Percentiles rank a stretch among this genome's conserved stretches.
Conservation (phyloP, 2,329 filamentous ascomycete species). For the Clonostachys sp. region DNA sequence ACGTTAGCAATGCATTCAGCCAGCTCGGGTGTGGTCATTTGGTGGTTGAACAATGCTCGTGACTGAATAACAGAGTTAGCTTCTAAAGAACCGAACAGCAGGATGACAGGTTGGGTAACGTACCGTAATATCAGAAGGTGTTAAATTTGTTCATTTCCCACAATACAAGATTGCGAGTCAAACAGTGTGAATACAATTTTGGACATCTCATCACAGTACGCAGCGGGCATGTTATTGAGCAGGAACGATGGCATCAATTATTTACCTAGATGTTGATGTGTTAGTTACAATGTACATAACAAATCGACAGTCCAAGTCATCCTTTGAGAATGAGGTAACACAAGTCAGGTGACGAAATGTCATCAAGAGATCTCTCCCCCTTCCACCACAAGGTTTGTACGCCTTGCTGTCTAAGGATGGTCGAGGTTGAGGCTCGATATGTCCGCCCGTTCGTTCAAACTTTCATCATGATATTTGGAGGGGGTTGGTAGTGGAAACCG, state of each 20-base stretch:
- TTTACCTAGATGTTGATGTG: no score
- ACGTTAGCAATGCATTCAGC: no score
- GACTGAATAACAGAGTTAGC: no score
- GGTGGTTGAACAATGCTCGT: no score
- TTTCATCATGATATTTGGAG: slow-evolving; percentile 48
- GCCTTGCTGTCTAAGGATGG: slow-evolving; percentile 46
- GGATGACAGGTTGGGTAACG: no score
- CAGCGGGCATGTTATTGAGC: no score
- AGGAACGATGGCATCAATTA: no score
- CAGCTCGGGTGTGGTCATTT: no score
- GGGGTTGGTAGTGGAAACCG: slow-evolving; percentile 1
- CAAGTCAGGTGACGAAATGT: slow-evolving; percentile 61
- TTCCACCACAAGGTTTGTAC: slow-evolving; percentile 58
- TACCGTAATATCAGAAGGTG: slow-evolving; percentile 42
- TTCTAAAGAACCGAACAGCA: no score
- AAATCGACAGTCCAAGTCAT: no score
- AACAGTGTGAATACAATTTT: slow-evolving; percentile 57
- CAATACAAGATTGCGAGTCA: slow-evolving; percentile 37
- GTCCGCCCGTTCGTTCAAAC: slow-evolving; percentile 68
- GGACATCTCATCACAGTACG: slow-evolving; percentile 36
- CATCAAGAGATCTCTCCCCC: slow-evolving; percentile 54
- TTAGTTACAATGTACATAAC: no score
- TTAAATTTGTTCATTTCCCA: slow-evolving; percentile 46
- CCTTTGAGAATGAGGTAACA: slow-evolving; percentile 15
- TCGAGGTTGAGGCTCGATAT: slow-evolving; percentile 49